Percentiles rank a stretch among this genome's conserved stretches.
Conservation (phyloP, 495 filamentous ascomycete genomes). For the Coniosporium apollinis region DNA sequence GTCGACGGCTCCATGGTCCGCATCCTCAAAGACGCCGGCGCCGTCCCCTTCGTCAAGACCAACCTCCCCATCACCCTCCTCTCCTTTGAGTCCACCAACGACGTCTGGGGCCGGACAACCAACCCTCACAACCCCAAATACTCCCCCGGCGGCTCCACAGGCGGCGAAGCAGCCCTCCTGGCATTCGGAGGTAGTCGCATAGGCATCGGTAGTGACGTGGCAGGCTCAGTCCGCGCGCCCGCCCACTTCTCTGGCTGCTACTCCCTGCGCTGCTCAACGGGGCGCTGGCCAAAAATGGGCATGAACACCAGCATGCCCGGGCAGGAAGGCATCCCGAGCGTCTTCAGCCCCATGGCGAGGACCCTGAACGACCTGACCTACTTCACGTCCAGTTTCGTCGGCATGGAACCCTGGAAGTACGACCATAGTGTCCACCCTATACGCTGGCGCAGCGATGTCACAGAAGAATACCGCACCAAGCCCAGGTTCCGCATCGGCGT, state of each 20-base stretch:
- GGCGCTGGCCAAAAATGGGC: constrained; percentile 79
- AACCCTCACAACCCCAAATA: constrained; percentile 77
- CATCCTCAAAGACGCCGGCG: constrained; percentile 83
- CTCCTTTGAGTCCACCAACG: constrained; percentile 83
- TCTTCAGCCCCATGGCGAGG: constrained; percentile 87
- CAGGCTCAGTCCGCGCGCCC: constrained; percentile 75
- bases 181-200: constrained; percentile 79
- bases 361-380: constrained; percentile 74
- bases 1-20: constrained; percentile 60
- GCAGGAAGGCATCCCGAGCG: constrained; percentile 78
- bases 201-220: constrained; percentile 87
- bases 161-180: constrained; percentile 73
- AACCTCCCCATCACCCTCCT: constrained; percentile 83
- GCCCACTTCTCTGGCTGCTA: constrained; percentile 90
- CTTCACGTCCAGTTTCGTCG: constrained; percentile 61
- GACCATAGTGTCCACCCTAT: constrained; percentile 78
- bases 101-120: constrained; percentile 60
- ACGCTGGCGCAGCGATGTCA: constrained; percentile 48
- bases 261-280: constrained; percentile 80
- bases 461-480: constrained; percentile 36
- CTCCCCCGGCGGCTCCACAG: constrained; percentile 82
- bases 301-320: constrained; percentile 82
- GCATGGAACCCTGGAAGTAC: constrained; percentile 85
- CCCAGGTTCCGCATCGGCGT: constrained; percentile 59
- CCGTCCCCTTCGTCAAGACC: constrained; percentile 90